Evolutionary conservation across 805 yeast genomes (phyloP).

Genomic region (Metschnikowia sp.): DNA sequence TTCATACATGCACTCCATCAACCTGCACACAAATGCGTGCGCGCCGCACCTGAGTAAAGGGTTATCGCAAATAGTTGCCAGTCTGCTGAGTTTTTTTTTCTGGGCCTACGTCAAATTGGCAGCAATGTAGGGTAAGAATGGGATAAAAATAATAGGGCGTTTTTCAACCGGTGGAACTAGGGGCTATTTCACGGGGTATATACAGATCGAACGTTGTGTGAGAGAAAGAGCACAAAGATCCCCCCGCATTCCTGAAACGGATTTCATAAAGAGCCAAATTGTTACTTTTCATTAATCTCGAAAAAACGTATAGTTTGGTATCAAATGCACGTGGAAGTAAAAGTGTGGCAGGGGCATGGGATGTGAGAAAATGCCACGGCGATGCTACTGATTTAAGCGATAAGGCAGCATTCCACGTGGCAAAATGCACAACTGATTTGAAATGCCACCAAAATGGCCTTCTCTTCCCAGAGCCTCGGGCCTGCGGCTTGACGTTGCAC

Average conservation of each 20-base stretch:
- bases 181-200: too few species aligned
- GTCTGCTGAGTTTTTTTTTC: background rate
- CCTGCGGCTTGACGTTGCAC: conserved; percentile 1
- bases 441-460: background rate
- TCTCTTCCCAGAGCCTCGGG: background rate
- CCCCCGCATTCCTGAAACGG: too few species aligned
- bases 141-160: background rate
- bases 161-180: too few species aligned
- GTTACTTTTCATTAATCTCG: background rate
- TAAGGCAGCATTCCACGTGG: background rate
- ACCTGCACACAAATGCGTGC: background rate
- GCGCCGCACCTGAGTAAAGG: conserved; percentile 2
- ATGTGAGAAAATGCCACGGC: background rate
- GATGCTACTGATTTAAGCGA: background rate
- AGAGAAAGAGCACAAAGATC: too few species aligned
- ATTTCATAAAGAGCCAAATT: too few species aligned
- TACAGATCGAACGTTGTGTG: too few species aligned
- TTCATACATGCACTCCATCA: background rate
- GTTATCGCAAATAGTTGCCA: conserved; percentile 3
- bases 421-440: too few species aligned
- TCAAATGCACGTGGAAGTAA: too few species aligned
- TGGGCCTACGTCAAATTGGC: conserved; percentile 7
- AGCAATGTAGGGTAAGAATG: background rate
- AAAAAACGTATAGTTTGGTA: too few species aligned
- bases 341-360: too few species aligned